Percentiles rank a stretch among this genome's conserved stretches.
Evolutionary conservation across 495 filamentous ascomycete genomes (phyloP).

Genomic region (Rhypophila decipiens): DNA sequence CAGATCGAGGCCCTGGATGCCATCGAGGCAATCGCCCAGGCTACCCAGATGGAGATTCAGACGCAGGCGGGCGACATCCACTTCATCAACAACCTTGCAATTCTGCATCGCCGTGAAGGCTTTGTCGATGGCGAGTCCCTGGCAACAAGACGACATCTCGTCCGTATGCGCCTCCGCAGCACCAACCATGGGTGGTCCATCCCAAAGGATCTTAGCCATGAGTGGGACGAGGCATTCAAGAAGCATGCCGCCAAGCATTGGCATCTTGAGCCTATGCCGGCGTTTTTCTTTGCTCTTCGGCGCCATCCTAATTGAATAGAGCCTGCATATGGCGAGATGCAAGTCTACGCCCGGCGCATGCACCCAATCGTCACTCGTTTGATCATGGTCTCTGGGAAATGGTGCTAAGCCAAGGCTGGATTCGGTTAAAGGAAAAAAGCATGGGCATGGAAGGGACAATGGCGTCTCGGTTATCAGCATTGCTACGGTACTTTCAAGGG

Average conservation of each 20-base stretch:
- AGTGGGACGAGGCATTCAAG: slow-evolving; percentile 41
- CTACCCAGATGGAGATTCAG: slow-evolving; percentile 48
- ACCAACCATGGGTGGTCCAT: slow-evolving; percentile 39
- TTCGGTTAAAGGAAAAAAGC: too few species aligned
- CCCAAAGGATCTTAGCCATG: slow-evolving; percentile 32
- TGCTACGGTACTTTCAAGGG: too few species aligned
- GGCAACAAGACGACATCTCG: slow-evolving; percentile 40
- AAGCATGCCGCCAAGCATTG: slow-evolving; percentile 34
- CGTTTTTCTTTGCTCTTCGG: slow-evolving; percentile 42
- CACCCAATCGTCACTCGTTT: too few species aligned
- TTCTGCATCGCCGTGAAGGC: slow-evolving; percentile 61
- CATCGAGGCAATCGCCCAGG: slow-evolving; percentile 52
- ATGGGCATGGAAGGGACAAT: too few species aligned
- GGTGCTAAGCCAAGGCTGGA: too few species aligned
- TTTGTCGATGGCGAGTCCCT: slow-evolving; percentile 45
- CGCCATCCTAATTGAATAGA: slow-evolving; percentile 44
- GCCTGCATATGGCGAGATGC: too few species aligned
- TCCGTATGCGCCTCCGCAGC: slow-evolving; percentile 47
- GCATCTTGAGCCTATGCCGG: slow-evolving; percentile 48
- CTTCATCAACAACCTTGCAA: slow-evolving; percentile 67
- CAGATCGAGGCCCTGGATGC: slow-evolving; percentile 59
- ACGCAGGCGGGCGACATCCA: slow-evolving; percentile 61
- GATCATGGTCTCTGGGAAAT: too few species aligned
- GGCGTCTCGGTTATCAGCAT: too few species aligned
- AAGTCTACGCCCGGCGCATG: too few species aligned